Percentiles rank a stretch among this genome's conserved stretches.
Evolutionary conservation across 768 basidiomycete genomes (phyloP).

Genomic region (Heimioporus sp.): DNA sequence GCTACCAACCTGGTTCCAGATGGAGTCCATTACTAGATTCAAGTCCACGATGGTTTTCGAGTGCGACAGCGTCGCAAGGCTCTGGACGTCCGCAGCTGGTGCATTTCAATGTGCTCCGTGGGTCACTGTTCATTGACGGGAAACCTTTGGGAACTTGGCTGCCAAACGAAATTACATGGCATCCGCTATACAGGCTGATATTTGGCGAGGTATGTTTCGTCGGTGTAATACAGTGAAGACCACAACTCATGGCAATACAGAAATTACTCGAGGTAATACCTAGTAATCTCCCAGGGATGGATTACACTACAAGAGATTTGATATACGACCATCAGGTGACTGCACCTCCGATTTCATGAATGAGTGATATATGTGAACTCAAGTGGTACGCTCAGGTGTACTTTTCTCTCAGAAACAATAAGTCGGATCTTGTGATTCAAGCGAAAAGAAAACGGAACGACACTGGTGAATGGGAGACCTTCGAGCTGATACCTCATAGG

Average conservation of each 20-base stretch:
- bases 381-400: conserved; percentile 1
- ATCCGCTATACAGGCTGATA: conserved; percentile 15
- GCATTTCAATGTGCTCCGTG: conserved; percentile 38
- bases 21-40: conserved; percentile 24
- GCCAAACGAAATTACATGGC: conserved; percentile 6
- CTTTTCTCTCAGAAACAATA: conserved; percentile 6
- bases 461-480: neutral
- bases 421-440: conserved; percentile 7
- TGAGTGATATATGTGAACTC: neutral
- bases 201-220: conserved; percentile 16
- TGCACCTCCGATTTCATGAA: neutral
- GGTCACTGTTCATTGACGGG: conserved; percentile 23
- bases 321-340: conserved; percentile 19
- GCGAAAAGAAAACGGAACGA: conserved; percentile 2
- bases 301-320: conserved; percentile 19
- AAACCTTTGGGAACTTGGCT: conserved; percentile 17
- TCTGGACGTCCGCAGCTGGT: conserved; percentile 26
- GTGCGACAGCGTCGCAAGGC: conserved; percentile 15
- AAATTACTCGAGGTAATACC: conserved; percentile 16
- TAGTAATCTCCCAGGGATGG: conserved; percentile 21
- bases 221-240: neutral
- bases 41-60: conserved; percentile 30
- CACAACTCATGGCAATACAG: neutral
- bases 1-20: conserved; percentile 21
- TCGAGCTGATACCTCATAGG: conserved; percentile 26